Conservation (phyloP, 768 basidiomycete species). For the Rhizopogon vinicolor region DNA sequence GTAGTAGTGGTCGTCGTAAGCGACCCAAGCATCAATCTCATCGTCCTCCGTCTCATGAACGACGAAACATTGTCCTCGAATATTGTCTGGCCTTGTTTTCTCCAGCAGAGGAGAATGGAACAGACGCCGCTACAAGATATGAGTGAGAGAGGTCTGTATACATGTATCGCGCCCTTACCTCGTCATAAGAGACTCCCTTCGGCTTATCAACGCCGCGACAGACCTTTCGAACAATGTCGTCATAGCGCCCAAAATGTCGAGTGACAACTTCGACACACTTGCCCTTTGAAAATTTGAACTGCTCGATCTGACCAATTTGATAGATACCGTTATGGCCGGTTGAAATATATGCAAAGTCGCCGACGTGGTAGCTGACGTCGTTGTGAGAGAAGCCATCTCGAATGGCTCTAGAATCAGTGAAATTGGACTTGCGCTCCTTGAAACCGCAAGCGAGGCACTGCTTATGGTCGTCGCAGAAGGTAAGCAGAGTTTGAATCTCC, state of each 20-base stretch:
- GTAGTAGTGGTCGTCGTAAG: slow-evolving; percentile 57
- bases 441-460: slow-evolving; percentile 51
- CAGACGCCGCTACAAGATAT: slow-evolving; percentile 31
- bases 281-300: slow-evolving; percentile 25
- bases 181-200: slow-evolving; percentile 30
- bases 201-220: slow-evolving; percentile 9
- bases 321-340: slow-evolving; percentile 26
- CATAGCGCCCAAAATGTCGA: slow-evolving; percentile 41
- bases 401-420: slow-evolving; percentile 20
- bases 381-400: slow-evolving; percentile 35
- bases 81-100: slow-evolving; percentile 25
- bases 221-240: slow-evolving; percentile 29
- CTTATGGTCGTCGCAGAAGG: slow-evolving; percentile 25
- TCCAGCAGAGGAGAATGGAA: slow-evolving; percentile 30
- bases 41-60: slow-evolving; percentile 29
- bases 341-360: slow-evolving; percentile 61
- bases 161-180: slow-evolving; percentile 27
- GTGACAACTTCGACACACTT: slow-evolving; percentile 30
- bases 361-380: slow-evolving; percentile 46
- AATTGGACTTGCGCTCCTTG: slow-evolving; percentile 20
- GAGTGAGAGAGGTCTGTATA: slow-evolving; percentile 1
- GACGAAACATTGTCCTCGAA: slow-evolving; percentile 57
- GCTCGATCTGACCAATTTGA: slow-evolving; percentile 52
- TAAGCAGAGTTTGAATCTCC: slow-evolving; percentile 23
- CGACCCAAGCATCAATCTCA: slow-evolving; percentile 35